Conservation (phyloP, 768 basidiomycete species). For the Calocybe gangraenosa region DNA sequence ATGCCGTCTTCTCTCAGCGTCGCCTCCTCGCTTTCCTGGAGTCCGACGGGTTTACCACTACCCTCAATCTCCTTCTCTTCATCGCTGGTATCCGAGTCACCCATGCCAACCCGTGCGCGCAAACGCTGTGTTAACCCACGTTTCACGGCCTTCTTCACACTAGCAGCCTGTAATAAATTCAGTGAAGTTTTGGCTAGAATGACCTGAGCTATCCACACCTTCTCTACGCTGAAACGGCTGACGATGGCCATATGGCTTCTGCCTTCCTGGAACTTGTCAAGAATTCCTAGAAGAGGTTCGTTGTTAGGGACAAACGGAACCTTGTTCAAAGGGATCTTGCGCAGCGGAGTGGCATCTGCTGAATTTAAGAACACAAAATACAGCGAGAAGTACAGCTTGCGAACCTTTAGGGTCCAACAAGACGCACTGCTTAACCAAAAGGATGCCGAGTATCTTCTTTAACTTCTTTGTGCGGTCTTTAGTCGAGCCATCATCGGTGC, state of each 20-base stretch:
- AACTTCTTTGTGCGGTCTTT: conserved; percentile 42
- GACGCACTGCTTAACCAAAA: conserved; percentile 88
- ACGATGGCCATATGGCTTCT: conserved; percentile 92
- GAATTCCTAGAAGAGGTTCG: conserved; percentile 76
- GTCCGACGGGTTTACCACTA: conserved; percentile 23
- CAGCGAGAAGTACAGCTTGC: background rate
- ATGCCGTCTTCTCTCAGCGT: conserved; percentile 22
- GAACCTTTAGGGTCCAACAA: conserved; percentile 80
- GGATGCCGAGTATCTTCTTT: conserved; percentile 82
- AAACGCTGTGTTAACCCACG: conserved; percentile 75
- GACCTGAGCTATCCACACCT: conserved; percentile 25
- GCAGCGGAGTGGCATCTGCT: conserved; percentile 75
- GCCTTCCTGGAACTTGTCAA: conserved; percentile 89
- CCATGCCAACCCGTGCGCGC: conserved; percentile 70
- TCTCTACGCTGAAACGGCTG: conserved; percentile 67
- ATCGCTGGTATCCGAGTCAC: conserved; percentile 50
- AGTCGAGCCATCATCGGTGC: conserved; percentile 9
- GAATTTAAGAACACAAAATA: background rate
- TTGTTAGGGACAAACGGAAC: conserved; percentile 86
- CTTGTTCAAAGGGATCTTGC: conserved; percentile 81
- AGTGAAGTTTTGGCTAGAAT: background rate
- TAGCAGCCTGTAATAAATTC: conserved; percentile 44
- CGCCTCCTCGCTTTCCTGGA: conserved; percentile 24
- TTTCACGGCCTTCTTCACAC: conserved; percentile 82
- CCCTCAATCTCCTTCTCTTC: conserved; percentile 27